Conservation (phyloP, 179 eudicot species). For the Camellia oleifera region DNA sequence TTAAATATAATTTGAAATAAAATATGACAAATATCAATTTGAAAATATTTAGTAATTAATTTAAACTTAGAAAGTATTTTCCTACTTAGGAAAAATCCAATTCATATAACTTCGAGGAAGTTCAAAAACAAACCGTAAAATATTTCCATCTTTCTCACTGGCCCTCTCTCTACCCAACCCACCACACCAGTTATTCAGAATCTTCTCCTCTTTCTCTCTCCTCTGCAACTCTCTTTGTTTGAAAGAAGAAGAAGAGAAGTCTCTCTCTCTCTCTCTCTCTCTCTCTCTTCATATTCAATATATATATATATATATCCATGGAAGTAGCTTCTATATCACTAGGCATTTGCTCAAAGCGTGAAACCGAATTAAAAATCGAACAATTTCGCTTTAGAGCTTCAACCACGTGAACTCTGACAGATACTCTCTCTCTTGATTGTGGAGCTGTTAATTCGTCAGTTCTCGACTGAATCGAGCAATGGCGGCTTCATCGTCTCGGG, state of each 20-base stretch:
- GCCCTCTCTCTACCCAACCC: conserved; percentile 3
- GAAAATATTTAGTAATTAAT: background rate
- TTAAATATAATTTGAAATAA: too few relatives aligned
- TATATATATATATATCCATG: background rate
- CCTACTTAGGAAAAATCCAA: too few relatives aligned
- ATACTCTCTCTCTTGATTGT: background rate
- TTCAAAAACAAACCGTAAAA: background rate
- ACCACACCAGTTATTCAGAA: conserved; percentile 18
- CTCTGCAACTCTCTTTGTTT: conserved; percentile 25
- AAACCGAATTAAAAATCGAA: conserved; percentile 9
- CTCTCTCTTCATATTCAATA: background rate
- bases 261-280: background rate
- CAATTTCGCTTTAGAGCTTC: conserved; percentile 25
- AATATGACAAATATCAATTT: too few relatives aligned
- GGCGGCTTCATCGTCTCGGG: conserved; percentile 61
- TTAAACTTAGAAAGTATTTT: background rate
- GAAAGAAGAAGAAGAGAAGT: conserved; percentile 23
- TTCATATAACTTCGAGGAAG: conserved; percentile 11
- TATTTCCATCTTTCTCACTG: conserved; percentile 32
- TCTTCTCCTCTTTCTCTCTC: conserved; percentile 17
- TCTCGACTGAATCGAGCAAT: conserved; percentile 18
- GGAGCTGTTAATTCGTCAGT: background rate
- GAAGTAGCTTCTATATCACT: conserved; percentile 16
- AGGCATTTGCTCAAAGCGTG: conserved; percentile 14
- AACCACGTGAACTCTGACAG: conserved; percentile 46